Base-by-base conservation (phyloP, 2,329 filamentous ascomycete genomes). In the Trichoderma sp. region DNA sequence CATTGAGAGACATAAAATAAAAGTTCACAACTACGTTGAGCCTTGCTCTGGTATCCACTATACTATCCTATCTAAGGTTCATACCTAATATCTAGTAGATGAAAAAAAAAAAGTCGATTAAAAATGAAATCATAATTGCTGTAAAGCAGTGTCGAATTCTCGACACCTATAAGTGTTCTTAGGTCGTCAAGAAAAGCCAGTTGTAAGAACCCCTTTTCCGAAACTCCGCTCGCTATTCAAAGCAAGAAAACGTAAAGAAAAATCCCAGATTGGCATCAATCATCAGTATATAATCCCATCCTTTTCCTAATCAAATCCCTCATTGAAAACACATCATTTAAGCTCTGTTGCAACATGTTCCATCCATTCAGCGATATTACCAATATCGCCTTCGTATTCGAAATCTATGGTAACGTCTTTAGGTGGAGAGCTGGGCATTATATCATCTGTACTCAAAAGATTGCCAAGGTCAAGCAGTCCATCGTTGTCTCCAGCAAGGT, bases 401-500 rank as follows among this genome's bases (percentile, higher is more conserved):
- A 80, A 79, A 79, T 52, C 68, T 3, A 75, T 14, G 6, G 72
- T 66, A 5, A 69, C 72, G 18, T 74, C 72, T 66, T 75, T 76
- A 13, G 85, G 81, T 43, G 85, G 83, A 11, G 84, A 86, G 73
- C 83, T 85, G 6, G 83, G 81, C 78, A 85, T 81, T 11, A 79
- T 73, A 32, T 77, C 76, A 59, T 86, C 85, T 1, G 83, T 83
- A 71, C 81, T 81, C 24, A 87, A 77, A 34, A 85, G 79, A 34
- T 78, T 81, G 46, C 79, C 79, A 75, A 87, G 86, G 72, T 87
- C 85, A 28, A 85, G 70, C 34, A 81, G 59, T 55, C 70, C 73
- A 13, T 76, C 71, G 4, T 75, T 79, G 66, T 79, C 77, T 66
- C 77, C 77, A 51, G 81, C 80, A 1, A 83, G 71, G 68, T 71